Evolutionary conservation across 345 rosid species (phyloP), one percentile per base, ranked within the genome.

Genomic region (Noccaea bulbosa): DNA sequence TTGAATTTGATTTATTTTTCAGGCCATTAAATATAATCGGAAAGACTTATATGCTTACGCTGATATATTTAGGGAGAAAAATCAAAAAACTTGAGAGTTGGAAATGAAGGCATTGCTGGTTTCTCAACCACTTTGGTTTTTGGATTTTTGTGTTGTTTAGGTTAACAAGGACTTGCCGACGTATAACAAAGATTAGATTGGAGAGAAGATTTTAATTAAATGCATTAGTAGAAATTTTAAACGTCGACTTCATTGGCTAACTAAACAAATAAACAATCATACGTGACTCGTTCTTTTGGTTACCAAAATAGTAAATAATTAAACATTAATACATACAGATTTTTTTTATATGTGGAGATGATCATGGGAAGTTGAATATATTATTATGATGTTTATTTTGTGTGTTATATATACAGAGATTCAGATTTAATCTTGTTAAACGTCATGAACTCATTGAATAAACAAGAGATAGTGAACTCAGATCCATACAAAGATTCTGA

Each of bases 121-220:
- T 38, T 30, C 71, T 41, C 71, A 41, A 67, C 71, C 53, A 39
- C 38, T 24, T 49, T 37, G 9, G 47, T 11, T 37, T 65, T 52
- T 51, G 60, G 48, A n/a, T 22, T 51, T 66, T 49, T 39, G 30
- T 27, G 39, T 40, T 40, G 40, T 66, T 27, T 24, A 35, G 57
- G 49, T 11, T 12, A 11, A 35, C 20, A 64, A 48, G 16, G 54
- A 65, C 58, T 37, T 49, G 50, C 60, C 40, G 35, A 52, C 61
- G 11, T 66, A 49, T 8, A 38, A 37, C 5, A n/a, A 49, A 49
- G 3, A 49, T 49, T 8, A 32, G 37, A 22, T 49, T 49, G 20
- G 14, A n/a, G 27, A 12, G 9, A 12, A 0, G 22, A 0, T 15
- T 51, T 65, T 24, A 10, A 39, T 6, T 39, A 65, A 14, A 34